Conservation (phyloP, 306 rosid species). For the Corylus heterophylla region DNA sequence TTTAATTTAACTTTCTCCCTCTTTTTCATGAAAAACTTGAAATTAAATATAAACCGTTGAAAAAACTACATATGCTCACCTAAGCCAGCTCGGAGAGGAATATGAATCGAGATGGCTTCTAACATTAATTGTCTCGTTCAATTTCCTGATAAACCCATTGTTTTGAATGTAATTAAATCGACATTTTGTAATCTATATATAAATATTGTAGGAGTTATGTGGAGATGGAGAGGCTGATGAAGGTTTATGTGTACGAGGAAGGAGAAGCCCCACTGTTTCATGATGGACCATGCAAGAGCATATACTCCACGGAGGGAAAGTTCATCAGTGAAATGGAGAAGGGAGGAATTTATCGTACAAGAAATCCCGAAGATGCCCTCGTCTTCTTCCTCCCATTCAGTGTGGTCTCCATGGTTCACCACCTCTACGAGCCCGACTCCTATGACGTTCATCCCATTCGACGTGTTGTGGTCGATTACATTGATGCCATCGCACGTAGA, state of each 20-base stretch:
- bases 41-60: too few relatives aligned
- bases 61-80: too few relatives aligned
- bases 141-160: too few relatives aligned
- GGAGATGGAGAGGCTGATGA: constrained; percentile 63
- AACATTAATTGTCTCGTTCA: too few relatives aligned
- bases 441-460: constrained; percentile 9
- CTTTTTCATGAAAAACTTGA: too few relatives aligned
- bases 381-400: constrained; percentile 57
- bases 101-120: too few relatives aligned
- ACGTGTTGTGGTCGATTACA: constrained; percentile 38
- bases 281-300: constrained; percentile 41
- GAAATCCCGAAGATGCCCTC: constrained; percentile 50
- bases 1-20: too few relatives aligned
- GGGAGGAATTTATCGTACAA: constrained; percentile 39
- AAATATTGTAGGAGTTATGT: constrained; percentile 45
- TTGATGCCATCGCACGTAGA: constrained; percentile 34
- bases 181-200: too few relatives aligned
- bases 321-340: constrained; percentile 58
- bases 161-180: too few relatives aligned
- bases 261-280: constrained; percentile 62
- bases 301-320: constrained; percentile 56
- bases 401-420: constrained; percentile 44
- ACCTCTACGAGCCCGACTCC: constrained; percentile 28
- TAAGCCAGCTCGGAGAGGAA: too few relatives aligned
- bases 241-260: constrained; percentile 62